Evolutionary conservation across 129 eudicot species (phyloP).

Genomic region (Gnaphalium uliginosum): DNA sequence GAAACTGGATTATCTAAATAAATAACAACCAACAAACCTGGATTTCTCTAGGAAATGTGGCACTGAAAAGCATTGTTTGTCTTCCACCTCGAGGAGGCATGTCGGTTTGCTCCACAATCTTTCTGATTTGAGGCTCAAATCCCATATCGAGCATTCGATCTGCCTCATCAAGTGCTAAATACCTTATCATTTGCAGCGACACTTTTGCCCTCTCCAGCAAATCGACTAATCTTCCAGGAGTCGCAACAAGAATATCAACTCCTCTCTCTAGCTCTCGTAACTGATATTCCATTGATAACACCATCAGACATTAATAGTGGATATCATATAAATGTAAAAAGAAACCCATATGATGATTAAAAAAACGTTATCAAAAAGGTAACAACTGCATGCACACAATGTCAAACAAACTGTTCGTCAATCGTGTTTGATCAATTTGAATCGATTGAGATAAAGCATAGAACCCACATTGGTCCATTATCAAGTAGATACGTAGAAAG

Average conservation of each 20-base stretch:
- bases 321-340: not conserved
- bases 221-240: constrained; percentile 62
- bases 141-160: constrained; percentile 71
- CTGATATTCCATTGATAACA: constrained; percentile 19
- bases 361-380: not conserved
- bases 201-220: constrained; percentile 53
- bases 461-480: not conserved
- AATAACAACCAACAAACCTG: constrained; percentile 37
- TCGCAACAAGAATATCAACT: constrained; percentile 65
- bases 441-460: not conserved
- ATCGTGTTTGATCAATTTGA: not conserved
- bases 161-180: constrained; percentile 61
- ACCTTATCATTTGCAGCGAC: constrained; percentile 45
- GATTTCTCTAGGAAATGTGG: constrained; percentile 63
- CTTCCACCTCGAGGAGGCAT: constrained; percentile 61
- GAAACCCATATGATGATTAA: not conserved
- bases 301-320: constrained; percentile 7
- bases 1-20: not conserved
- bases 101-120: constrained; percentile 52
- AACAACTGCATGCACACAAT: not conserved
- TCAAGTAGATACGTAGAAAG: not conserved
- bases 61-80: constrained; percentile 69
- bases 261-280: constrained; percentile 45
- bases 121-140: constrained; percentile 58
- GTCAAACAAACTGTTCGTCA: not conserved